Evolutionary conservation across 257 asterid species (phyloP), one percentile per base, ranked within the genome.

Genomic region (Buddleja alternifolia): DNA sequence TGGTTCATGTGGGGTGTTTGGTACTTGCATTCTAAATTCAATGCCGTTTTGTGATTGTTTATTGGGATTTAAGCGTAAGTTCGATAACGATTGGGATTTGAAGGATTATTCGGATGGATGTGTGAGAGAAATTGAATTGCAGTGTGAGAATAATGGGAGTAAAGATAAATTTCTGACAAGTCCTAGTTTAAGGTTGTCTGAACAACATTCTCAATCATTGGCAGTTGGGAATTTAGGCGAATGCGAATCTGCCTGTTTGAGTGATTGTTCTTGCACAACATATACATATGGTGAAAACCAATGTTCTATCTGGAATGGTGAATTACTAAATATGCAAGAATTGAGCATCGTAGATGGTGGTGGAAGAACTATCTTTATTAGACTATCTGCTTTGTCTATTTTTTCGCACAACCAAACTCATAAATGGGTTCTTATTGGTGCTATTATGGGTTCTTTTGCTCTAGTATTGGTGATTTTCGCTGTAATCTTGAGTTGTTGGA

Each of bases 1-100:
- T 74, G 76, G 69, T 61, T 69, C 23, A 66, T 78, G 83, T 52
- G 80, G 80, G 20, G 45, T 61, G 16, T 78, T 65, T 74, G 75
- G 80, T 58, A 37, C 34, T 21, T 71, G 83, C 73, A 60, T 47
- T 70, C 59, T 40, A 57, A 54, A 60, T 25, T 60, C 83, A 20
- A 3, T 34, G 42, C 59, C 71, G n/a, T 70, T 65, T 10, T 78
- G 83, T 55, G 15, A 14, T 16, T 78, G 77, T 70, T 70, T 74
- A 60, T 61, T 44, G 2, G 80, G 80, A 15, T 78, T 74, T 69
- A 55, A 37, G 24, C n/a, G n/a, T n/a, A n/a, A n/a, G n/a, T n/a
- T n/a, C n/a, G n/a, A n/a, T n/a, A n/a, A n/a, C n/a, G n/a, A n/a
- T n/a, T n/a, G n/a, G n/a, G n/a, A n/a, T n/a, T n/a, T n/a, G n/a